Evolutionary conservation across 2,329 filamentous ascomycete species (phyloP), one percentile per base, ranked within the genome.

Genomic region (Lasiodiplodia sp.): DNA sequence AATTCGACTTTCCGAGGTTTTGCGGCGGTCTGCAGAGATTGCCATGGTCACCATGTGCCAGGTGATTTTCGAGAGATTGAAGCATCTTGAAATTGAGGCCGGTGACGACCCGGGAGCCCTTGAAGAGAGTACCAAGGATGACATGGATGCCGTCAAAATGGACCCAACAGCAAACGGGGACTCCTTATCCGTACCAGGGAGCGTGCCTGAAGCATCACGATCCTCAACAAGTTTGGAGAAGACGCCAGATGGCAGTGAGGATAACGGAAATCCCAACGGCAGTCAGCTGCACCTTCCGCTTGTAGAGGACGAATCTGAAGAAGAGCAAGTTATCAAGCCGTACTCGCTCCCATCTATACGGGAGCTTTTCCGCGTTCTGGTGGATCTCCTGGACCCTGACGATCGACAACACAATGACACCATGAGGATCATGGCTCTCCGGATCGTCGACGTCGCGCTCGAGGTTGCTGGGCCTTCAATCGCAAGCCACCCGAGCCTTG

Each of bases 41-140:
- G 91, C 94, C 67, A 97, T 99, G 94, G 93, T 98, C 56, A 93
- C 93, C 73, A 99, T 99, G 96, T 98, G 96, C 77, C 96, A 99
- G 81, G 94, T 97, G 72, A 97, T 99, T 75, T 99, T 99, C 78
- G 92, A 94, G 79, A 90, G 96, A 70, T 83, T 99, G 65, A 97
- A 97, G 79, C 90, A 94, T 71, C 83, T 98, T 8, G 93, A 96
- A 74, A 86, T 92, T 57, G 91, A 94, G 76, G 87, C 89, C 25
- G 89, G 89, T 14, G 87, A 91, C 47, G 88, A 92, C 70, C 81
- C 87, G 7, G 87, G 90, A 44, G 87, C 87, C 3, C 80, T 92
- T 68, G 91, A 93, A 68, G 87, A 87, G 73, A 86, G 87, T 75
- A 86, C 87, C 8, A 88, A 90, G 71, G 88, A 88, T 25, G 89